Evolutionary conservation across 1,139 yeast species (phyloP), one percentile per base, ranked within the genome.

Genomic region (Zhuliangozyma parablackwelliae): DNA sequence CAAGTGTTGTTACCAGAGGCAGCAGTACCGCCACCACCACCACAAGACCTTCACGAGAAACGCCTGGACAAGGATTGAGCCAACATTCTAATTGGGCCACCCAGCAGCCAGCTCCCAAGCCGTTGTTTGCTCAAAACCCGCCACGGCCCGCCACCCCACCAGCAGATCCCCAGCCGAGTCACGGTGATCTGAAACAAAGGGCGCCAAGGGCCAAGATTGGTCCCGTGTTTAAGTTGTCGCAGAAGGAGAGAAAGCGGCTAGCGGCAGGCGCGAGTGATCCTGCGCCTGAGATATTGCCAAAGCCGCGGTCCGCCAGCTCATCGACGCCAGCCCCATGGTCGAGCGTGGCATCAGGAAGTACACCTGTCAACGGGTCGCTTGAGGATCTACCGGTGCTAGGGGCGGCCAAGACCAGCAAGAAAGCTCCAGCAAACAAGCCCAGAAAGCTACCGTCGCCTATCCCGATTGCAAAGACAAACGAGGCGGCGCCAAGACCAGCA

Each of bases 241-340:
- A 77, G 45, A 75, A 73, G 47, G 80, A 76, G 49, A 53, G 81
- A 24, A 72, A 71, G 50, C 66, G 61, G 40, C 47, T 56, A 30
- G 54, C 46, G 7, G 47, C 48, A 7, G 41, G 41, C 3, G 29
- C 39, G 16, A 42, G 35, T 11, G 36, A 38, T n/a, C 33, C 29
- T 5, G 13, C 30, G 6, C n/a, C 26, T 11, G 21, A 36, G n/a
- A 24, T 24, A 24, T 24, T 24, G n/a, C 9, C 26, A 35, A 32
- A n/a, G 26, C 33, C 28, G 8, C 27, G 6, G 31, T 21, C 2
- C 13, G 10, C 10, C 13, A 33, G 32, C 32, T 11, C 35, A 12
- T 36, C 37, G 13, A 21, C 31, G 21, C 7, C 37, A 11, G 44
- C 37, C 10, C 43, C 39, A 10, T 41, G 46, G 45, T 34, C 45